These are phyloP conservation scores for Penicillium sp. DNA, from an alignment of 2,329 filamentous ascomycete species.

Conservation along the genomic window DNA sequence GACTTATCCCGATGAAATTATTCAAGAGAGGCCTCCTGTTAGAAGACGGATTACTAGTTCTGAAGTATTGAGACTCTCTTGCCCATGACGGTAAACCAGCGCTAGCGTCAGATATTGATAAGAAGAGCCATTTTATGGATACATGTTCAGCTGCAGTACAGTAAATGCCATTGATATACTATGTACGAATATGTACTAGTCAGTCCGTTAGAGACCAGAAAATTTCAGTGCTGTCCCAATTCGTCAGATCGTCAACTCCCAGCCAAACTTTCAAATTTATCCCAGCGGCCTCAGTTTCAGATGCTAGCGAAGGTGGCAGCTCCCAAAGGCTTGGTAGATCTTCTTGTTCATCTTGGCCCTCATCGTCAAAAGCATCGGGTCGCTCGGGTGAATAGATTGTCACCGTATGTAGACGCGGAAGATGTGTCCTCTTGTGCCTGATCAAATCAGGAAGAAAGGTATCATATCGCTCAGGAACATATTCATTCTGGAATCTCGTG, in stretches of 20 bases:
- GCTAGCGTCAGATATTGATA: too few species aligned
- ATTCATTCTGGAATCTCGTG: neutral
- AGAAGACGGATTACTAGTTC: too few species aligned
- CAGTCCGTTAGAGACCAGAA: too few species aligned
- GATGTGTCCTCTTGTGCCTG: conserved; percentile 3
- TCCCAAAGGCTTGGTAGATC: neutral
- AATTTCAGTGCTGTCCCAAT: too few species aligned
- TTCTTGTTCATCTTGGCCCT: neutral
- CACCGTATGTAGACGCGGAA: conserved; percentile 4
- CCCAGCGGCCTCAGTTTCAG: neutral
- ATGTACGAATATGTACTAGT: too few species aligned
- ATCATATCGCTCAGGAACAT: neutral
- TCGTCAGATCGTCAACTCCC: neutral
- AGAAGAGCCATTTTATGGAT: too few species aligned
- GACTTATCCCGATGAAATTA: too few species aligned
- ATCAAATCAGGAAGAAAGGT: conserved; percentile 3
- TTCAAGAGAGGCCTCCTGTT: too few species aligned
- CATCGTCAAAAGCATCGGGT: neutral
- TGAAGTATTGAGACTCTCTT: too few species aligned
- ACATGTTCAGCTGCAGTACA: too few species aligned
- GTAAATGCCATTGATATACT: too few species aligned
- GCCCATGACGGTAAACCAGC: too few species aligned
- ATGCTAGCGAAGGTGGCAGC: conserved; percentile 1
- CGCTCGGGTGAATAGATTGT: neutral
- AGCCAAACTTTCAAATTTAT: conserved; percentile 5